Conservation (phyloP, 306 rosid genomes). For the Luffa aegyptiaca region DNA sequence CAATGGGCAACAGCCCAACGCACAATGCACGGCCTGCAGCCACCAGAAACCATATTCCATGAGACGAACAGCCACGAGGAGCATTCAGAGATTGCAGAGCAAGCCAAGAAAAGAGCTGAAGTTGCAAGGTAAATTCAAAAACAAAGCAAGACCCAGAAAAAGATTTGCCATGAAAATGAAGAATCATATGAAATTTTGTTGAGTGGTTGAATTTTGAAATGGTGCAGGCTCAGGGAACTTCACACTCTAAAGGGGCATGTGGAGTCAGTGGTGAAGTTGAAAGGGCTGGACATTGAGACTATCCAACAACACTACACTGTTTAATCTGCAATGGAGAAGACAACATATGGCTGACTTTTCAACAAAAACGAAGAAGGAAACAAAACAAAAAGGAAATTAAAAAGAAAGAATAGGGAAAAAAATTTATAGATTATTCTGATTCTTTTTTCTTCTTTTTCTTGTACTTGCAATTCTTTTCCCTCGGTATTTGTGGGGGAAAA, state of each 20-base stretch:
- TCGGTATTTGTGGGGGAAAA: neutral
- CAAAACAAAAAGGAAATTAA: neutral
- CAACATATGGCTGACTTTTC: neutral
- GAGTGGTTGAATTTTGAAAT: neutral
- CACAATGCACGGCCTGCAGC: constrained; percentile 53
- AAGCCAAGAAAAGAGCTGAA: constrained; percentile 77
- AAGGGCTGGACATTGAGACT: constrained; percentile 6
- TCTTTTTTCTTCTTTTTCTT: neutral
- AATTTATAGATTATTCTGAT: neutral
- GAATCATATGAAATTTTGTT: neutral
- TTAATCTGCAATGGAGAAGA: neutral
- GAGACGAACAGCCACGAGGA: constrained; percentile 23
- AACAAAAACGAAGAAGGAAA: neutral
- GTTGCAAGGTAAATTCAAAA: constrained; percentile 48
- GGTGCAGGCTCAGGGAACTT: constrained; percentile 60
- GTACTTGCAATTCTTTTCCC: neutral
- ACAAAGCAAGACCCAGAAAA: neutral
- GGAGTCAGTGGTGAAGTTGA: constrained; percentile 8
- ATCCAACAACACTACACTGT: constrained; percentile 28
- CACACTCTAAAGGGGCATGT: constrained; percentile 52
- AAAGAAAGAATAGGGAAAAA: neutral
- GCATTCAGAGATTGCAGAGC: constrained; percentile 59
- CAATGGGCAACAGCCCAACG: constrained; percentile 77
- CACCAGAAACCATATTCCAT: constrained; percentile 17
- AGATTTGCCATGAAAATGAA: neutral